Percentiles rank a stretch among this genome's conserved stretches.
These are phyloP conservation scores for Pseudonectria buxi DNA, from an alignment of 2,329 filamentous ascomycete genomes.

Conservation along the genomic window DNA sequence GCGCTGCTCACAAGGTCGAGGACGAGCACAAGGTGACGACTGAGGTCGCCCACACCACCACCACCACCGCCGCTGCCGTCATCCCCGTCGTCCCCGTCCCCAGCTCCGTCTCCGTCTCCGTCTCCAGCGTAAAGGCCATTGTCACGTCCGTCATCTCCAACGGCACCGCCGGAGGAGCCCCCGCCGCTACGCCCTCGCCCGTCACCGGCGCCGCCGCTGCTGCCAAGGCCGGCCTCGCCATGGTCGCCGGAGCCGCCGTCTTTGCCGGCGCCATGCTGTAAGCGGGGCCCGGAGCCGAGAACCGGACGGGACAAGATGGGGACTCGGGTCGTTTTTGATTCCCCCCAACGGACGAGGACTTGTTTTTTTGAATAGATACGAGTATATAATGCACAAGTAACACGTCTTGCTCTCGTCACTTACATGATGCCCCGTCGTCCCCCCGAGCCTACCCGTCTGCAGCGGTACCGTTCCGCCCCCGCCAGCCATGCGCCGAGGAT, in stretches of 20 bases:
- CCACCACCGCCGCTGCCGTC: slow-evolving; percentile 5
- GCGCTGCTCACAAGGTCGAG: not conserved
- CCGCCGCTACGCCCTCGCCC: slow-evolving; percentile 11
- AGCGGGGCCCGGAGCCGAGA: too few relatives aligned
- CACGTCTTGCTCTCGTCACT: too few relatives aligned
- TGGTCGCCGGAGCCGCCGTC: slow-evolving; percentile 24
- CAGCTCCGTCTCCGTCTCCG: slow-evolving; percentile 9
- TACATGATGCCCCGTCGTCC: too few relatives aligned
- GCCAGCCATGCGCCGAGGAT: too few relatives aligned
- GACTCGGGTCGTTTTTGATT: too few relatives aligned
- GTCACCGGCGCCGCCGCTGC: slow-evolving; percentile 19
- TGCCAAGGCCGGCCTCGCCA: slow-evolving; percentile 13
- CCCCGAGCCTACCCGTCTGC: too few relatives aligned
- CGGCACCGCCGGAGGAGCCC: slow-evolving; percentile 7
- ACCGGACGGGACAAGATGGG: too few relatives aligned
- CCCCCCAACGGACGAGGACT: too few relatives aligned
- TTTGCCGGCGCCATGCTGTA: slow-evolving; percentile 21
- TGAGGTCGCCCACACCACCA: slow-evolving; percentile 7
- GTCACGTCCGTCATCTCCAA: slow-evolving; percentile 1
- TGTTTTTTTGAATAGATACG: too few relatives aligned
- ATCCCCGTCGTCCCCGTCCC: slow-evolving; percentile 6
- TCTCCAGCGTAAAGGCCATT: slow-evolving; percentile 4
- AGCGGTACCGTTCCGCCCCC: too few relatives aligned
- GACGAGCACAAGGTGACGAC: slow-evolving; percentile 7
- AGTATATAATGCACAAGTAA: too few relatives aligned